Percentiles rank a stretch among this genome's conserved stretches.
Evolutionary conservation across 345 rosid genomes (phyloP).

Genomic region (Raphanus sativus): DNA sequence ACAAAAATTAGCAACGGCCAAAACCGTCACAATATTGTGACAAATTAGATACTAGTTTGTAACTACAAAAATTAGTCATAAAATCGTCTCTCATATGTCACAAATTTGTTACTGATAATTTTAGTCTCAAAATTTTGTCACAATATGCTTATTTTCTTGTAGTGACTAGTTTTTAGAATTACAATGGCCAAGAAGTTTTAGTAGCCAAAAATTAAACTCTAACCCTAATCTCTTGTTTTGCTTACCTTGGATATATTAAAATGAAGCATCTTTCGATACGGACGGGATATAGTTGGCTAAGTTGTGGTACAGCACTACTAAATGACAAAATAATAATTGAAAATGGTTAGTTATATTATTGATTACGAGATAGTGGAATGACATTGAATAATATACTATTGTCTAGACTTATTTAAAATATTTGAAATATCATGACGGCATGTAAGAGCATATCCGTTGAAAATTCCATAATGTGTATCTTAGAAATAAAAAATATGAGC

Average conservation of each 20-base stretch:
- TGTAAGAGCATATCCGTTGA: not conserved
- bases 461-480: not conserved
- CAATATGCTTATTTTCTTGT: no score
- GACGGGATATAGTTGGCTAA: conserved; percentile 5
- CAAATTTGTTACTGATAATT: no score
- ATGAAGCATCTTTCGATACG: not conserved
- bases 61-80: no score
- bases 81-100: no score
- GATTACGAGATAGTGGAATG: not conserved
- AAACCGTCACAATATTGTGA: no score
- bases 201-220: not conserved
- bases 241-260: not conserved
- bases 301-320: not conserved
- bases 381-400: not conserved
- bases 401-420: no score
- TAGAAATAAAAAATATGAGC: not conserved
- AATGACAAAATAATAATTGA: not conserved
- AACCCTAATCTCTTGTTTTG: not conserved
- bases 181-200: not conserved
- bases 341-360: not conserved
- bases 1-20: no score
- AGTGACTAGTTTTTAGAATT: not conserved
- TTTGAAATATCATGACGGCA: not conserved
- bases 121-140: no score
- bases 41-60: no score